Conservation (phyloP, 495 filamentous ascomycete species). For the Aspergillus carlsbadensis region DNA sequence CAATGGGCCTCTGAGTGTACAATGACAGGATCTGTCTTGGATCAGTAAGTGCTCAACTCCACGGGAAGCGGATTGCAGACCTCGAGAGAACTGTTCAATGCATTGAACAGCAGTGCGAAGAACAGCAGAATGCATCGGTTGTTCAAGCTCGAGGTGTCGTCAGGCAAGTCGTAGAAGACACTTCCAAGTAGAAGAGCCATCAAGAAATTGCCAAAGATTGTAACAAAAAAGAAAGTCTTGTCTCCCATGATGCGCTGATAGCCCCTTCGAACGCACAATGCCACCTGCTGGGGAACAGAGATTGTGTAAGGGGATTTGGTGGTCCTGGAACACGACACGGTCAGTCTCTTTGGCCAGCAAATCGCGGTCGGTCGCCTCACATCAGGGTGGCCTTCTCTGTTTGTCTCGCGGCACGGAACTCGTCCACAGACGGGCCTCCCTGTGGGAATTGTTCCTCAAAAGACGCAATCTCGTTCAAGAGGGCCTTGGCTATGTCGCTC, state of each 20-base stretch:
- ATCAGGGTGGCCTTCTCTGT: constrained; percentile 38
- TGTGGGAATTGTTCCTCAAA: constrained; percentile 46
- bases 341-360: neutral
- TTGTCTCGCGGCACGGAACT: constrained; percentile 40
- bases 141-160: constrained; percentile 70
- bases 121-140: constrained; percentile 82
- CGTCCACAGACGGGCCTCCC: constrained; percentile 36
- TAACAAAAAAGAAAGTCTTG: constrained; percentile 66
- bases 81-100: constrained; percentile 24
- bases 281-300: constrained; percentile 44
- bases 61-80: too few species aligned
- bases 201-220: constrained; percentile 72
- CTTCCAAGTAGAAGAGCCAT: constrained; percentile 84
- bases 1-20: constrained; percentile 64
- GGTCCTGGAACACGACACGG: constrained; percentile 16
- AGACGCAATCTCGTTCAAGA: constrained; percentile 54
- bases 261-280: constrained; percentile 49
- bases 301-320: constrained; percentile 48
- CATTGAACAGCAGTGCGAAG: constrained; percentile 59
- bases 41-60: too few species aligned
- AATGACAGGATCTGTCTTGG: constrained; percentile 50
- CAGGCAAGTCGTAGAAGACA: constrained; percentile 79
- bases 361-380: neutral
- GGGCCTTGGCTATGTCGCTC: constrained; percentile 44
- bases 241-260: constrained; percentile 68